These are phyloP conservation scores for Russula foetens DNA, from an alignment of 768 basidiomycete genomes.

Conservation along the genomic window DNA sequence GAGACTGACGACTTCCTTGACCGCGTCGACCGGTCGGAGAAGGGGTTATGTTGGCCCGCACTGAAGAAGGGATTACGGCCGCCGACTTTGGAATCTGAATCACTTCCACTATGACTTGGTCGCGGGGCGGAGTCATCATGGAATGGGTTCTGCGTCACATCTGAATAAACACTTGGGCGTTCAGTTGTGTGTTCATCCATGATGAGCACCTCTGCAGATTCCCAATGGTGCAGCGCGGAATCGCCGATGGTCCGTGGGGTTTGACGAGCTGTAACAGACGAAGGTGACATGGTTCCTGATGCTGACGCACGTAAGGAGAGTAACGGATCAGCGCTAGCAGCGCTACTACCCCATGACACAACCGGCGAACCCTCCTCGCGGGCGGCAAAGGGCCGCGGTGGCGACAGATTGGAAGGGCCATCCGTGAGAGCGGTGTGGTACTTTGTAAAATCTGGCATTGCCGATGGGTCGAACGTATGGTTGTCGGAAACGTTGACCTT, in stretches of 20 bases:
- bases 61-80: slow-evolving; percentile 20
- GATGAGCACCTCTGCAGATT: slow-evolving; percentile 20
- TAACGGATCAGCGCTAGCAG: slow-evolving; percentile 10
- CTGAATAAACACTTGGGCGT: neutral
- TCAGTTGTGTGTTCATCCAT: slow-evolving; percentile 1
- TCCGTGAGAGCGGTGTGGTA: slow-evolving; percentile 3
- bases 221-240: slow-evolving; percentile 16
- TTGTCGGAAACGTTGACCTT: slow-evolving; percentile 8
- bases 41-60: slow-evolving; percentile 16
- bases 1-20: slow-evolving; percentile 17
- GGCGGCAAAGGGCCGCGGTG: neutral
- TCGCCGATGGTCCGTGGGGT: slow-evolving; percentile 14
- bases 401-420: neutral
- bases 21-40: slow-evolving; percentile 11
- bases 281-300: slow-evolving; percentile 13
- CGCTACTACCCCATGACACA: slow-evolving; percentile 12
- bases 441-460: slow-evolving; percentile 18
- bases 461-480: slow-evolving; percentile 16
- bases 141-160: slow-evolving; percentile 8
- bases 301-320: slow-evolving; percentile 5
- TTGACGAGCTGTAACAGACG: slow-evolving; percentile 12
- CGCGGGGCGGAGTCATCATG: slow-evolving; percentile 1
- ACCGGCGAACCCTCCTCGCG: neutral
- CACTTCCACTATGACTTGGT: neutral
- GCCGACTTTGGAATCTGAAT: neutral